phyloP scores from a whole-genome alignment of 1,284 basidiomycete species.

The Porogramme epimiltina region DNA sequence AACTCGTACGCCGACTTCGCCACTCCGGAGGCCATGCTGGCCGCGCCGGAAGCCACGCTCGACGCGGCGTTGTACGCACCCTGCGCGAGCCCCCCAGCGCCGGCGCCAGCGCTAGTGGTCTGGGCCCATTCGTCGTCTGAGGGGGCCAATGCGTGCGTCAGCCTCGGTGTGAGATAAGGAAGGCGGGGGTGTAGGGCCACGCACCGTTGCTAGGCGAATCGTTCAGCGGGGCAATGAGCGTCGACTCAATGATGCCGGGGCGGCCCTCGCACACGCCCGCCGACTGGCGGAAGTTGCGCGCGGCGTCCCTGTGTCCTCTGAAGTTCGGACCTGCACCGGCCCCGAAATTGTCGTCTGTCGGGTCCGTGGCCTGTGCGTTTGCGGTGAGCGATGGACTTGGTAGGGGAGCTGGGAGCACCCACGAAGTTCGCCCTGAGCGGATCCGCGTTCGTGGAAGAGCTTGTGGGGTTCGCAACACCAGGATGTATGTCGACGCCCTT shows the following conservation, averaged over 20 bases:
- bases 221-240: constrained; percentile 52
- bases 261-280: constrained; percentile 52
- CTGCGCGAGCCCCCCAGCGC: constrained; percentile 3
- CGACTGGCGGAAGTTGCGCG: constrained; percentile 38
- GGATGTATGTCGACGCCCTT: constrained; percentile 42
- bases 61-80: constrained; percentile 20
- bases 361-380: constrained; percentile 39
- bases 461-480: constrained; percentile 48
- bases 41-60: constrained; percentile 26
- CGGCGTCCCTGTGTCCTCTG: constrained; percentile 37
- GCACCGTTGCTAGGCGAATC: constrained; percentile 46
- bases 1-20: constrained; percentile 42
- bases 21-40: constrained; percentile 35
- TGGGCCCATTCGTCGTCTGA: constrained; percentile 49
- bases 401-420: constrained; percentile 15
- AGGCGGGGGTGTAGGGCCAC: constrained; percentile 3
- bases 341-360: constrained; percentile 39
- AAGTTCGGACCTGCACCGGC: constrained; percentile 45
- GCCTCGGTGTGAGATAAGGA: neutral
- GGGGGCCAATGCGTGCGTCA: neutral
- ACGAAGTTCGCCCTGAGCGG: constrained; percentile 47
- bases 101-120: constrained; percentile 16
- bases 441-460: constrained; percentile 36
- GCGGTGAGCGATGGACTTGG: neutral
- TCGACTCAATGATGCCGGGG: constrained; percentile 53